Base-by-base conservation (phyloP, 148 eudicot species). In the Nepenthes mirabilis region DNA sequence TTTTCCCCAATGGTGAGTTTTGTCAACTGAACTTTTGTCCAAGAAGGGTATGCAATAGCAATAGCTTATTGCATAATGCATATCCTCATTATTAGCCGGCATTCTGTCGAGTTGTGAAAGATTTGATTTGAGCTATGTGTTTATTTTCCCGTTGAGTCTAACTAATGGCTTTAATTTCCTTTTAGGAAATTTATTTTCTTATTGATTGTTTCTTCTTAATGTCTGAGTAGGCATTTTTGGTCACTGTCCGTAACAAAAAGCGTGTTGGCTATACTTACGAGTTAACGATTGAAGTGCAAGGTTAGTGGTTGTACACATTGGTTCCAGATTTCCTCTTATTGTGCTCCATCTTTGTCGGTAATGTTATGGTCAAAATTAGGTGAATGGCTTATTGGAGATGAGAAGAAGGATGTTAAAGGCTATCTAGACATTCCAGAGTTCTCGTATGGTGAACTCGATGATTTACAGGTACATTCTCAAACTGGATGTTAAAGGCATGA, bases 241-340 rank as follows among this genome's bases (percentile, higher is more conserved):
- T 93, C 63, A 89, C 80, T 34, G 97, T 93, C 35, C 83, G 99
- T 36, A 94, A 94, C 66, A 94, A 89, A 77, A 94, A 89, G 72
- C 87, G 99, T 43, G 95, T 89, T 82, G 95, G 97, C 45, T 94
- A 89, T 67, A 89, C 91, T 8, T 94, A 82, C 37, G 99, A 94
- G 83, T 61, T 94, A 63, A 79, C 87, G 43, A 58, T 94, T 67
- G 68, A 70, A 73, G 93, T 86, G 62, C 82, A 84, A 77, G 99
- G 99, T 94, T 65, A 13, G 71, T 64, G 43, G 43, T 54, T 37
- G 36, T 14, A 60, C 34, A 6, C 52, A 0, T n/a, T 49, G 12
- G 12, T 36, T 48, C 36, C 14, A 57, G 33, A n/a, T 34, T 12
- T 55, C 14, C 45, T 34, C 5, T 49, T 48, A 56, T 13, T 47